Percentiles rank a stretch among this genome's conserved stretches.
phyloP scores from a whole-genome alignment of 352 stramenopile species.

The Pythium phragmitis region DNA sequence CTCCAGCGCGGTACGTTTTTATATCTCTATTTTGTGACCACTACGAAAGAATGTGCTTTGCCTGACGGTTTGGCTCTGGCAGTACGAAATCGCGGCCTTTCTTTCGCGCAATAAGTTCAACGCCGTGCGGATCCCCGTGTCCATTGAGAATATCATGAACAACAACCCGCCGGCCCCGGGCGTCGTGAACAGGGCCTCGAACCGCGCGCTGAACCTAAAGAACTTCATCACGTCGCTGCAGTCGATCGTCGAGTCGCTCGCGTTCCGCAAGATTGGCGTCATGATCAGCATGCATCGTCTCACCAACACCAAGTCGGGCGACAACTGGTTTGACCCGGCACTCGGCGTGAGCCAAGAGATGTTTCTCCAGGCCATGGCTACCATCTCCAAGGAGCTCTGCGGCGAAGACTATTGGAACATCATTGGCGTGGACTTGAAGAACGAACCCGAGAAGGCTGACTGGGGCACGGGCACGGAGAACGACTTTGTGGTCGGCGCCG shows the following conservation, averaged over 20 bases:
- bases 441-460: constrained; percentile 47
- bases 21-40: not conserved
- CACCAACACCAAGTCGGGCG: constrained; percentile 27
- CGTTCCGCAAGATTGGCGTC: constrained; percentile 45
- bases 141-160: constrained; percentile 48
- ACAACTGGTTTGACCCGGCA: constrained; percentile 36
- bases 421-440: constrained; percentile 72
- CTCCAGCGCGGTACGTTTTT: constrained; percentile 39
- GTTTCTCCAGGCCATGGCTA: constrained; percentile 34
- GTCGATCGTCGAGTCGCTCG: constrained; percentile 36
- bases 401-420: constrained; percentile 75
- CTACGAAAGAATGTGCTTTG: not conserved
- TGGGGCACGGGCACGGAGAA: constrained; percentile 45
- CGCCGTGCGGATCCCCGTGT: constrained; percentile 63
- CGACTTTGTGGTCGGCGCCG: constrained; percentile 51
- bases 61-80: not conserved
- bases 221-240: constrained; percentile 47
- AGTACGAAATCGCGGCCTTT: constrained; percentile 66
- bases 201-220: constrained; percentile 49
- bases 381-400: constrained; percentile 45
- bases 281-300: constrained; percentile 44
- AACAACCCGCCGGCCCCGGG: constrained; percentile 21
- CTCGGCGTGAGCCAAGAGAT: constrained; percentile 3
- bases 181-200: constrained; percentile 43
- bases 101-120: constrained; percentile 80